phyloP scores from a whole-genome alignment of 306 rosid genomes.

The cucumber (Cucumis sativus) region Cucumber_9930_V3 NC_026658.2:23175501-23176000 shows the following conservation, averaged over 20 bases:
- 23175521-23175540: constrained; percentile 12
- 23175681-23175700: neutral
- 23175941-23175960: neutral
- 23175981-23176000: neutral
- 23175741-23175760: constrained; percentile 8
- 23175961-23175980: neutral
- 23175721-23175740: constrained; percentile 8
- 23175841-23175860: neutral
- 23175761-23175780: constrained; percentile 11
- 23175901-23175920: neutral
- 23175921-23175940: neutral
- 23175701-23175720: neutral
- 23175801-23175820: constrained; percentile 4
- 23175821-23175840: neutral
- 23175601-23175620: constrained; percentile 17
- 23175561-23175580: constrained; percentile 8
- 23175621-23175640: neutral
- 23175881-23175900: neutral
- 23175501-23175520: constrained; percentile 12
- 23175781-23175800: constrained; percentile 3
- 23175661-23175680: constrained; percentile 20
- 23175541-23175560: constrained; percentile 5
- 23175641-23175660: constrained; percentile 22
- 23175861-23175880: neutral
- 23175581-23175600: constrained; percentile 12